Conservation (phyloP, 192 early-diverging fungal genomes). For the Linnemannia hyalina region DNA sequence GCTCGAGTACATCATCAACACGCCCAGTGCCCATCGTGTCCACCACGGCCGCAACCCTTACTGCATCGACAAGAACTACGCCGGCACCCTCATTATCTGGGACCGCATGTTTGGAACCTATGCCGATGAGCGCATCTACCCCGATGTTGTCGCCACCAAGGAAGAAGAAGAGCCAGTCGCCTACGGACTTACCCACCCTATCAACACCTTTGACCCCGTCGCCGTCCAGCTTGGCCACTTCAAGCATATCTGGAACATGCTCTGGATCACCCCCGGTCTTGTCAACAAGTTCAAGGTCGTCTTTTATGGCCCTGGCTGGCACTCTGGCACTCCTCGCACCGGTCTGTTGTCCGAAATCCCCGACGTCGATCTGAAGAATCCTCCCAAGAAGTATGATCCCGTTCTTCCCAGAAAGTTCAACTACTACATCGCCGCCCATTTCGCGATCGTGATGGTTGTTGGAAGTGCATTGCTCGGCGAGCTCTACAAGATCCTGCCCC, state of each 20-base stretch:
- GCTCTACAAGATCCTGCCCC: conserved; percentile 47
- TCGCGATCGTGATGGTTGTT: conserved; percentile 44
- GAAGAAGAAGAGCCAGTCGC: conserved; percentile 65
- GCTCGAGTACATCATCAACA: conserved; percentile 73
- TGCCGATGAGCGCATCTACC: conserved; percentile 59
- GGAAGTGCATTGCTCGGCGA: conserved; percentile 42
- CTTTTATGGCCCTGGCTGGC: conserved; percentile 71
- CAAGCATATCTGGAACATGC: conserved; percentile 59
- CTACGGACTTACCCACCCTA: conserved; percentile 70
- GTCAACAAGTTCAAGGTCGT: conserved; percentile 61
- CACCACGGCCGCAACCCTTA: conserved; percentile 75
- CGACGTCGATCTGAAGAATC: conserved; percentile 55
- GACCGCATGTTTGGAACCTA: conserved; percentile 73
- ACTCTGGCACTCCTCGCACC: conserved; percentile 60
- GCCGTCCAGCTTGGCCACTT: conserved; percentile 68
- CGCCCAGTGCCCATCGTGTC: conserved; percentile 71
- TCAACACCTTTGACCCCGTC: conserved; percentile 72
- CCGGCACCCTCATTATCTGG: conserved; percentile 73
- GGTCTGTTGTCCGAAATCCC: conserved; percentile 62
- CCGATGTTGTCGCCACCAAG: conserved; percentile 36
- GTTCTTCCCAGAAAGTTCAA: conserved; percentile 56
- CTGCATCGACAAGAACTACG: conserved; percentile 77
- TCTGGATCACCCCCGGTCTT: conserved; percentile 56
- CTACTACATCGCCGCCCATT: conserved; percentile 58
- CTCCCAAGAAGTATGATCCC: conserved; percentile 62